A percentile compares a stretch with the other conserved stretches of the same genome.
Conservation (phyloP, 805 yeast genomes). For the Kuraishia hungarica region DNA sequence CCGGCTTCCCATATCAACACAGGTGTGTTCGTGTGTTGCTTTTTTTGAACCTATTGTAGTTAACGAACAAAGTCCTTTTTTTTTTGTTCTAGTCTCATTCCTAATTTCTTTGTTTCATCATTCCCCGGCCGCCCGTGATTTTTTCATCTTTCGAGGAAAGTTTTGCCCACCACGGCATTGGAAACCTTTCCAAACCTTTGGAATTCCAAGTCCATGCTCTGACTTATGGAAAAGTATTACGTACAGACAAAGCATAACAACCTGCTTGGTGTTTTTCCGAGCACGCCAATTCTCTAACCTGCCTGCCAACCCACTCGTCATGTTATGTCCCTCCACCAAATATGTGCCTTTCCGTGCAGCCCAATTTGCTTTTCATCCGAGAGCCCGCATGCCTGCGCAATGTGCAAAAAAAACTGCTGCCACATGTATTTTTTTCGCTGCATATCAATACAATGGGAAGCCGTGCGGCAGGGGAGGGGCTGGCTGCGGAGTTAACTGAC, state of each 20-base stretch:
- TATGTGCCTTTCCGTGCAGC: neutral
- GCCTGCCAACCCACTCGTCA: neutral
- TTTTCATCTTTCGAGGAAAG: no score
- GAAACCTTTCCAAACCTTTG: neutral
- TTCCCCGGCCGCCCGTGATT: no score
- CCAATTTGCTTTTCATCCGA: neutral
- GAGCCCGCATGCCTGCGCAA: neutral
- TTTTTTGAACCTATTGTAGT: no score
- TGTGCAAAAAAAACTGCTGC: neutral
- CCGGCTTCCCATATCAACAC: no score
- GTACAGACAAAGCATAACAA: neutral
- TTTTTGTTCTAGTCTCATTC: no score
- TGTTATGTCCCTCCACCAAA: neutral
- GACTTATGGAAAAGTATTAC: neutral
- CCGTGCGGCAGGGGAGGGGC: neutral
- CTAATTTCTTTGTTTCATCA: no score
- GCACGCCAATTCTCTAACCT: neutral
- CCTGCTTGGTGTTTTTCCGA: neutral
- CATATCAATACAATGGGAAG: neutral
- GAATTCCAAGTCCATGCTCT: neutral
- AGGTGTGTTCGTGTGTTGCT: no score
- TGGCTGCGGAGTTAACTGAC: neutral
- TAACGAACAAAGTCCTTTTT: no score
- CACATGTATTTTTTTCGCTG: neutral
- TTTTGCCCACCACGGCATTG: neutral